Base-by-base conservation (phyloP, 768 basidiomycete species). In the Cubamyces sp. region DNA sequence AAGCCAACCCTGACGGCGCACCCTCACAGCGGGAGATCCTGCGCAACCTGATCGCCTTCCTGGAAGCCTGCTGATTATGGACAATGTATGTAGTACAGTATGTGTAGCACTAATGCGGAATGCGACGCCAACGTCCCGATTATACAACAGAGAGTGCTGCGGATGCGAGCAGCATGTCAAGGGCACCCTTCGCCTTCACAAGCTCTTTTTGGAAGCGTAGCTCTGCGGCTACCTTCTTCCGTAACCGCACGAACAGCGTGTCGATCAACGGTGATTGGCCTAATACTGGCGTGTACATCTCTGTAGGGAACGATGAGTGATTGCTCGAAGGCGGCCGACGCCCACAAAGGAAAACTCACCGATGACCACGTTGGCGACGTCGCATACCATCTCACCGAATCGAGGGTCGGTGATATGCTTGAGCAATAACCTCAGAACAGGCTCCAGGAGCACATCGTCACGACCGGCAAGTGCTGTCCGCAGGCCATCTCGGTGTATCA, bases 211-310 rank as follows among this genome's bases (percentile, higher is more conserved):
- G 94, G 74, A 99, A 94, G 23, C 83, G 85, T 54, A 98, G 77
- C 74, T 99, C 97, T 41, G 86, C 84, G 43, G 84, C 76, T n/a
- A 98, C 83, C 71, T 95, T 94, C 73, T 87, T 90, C 58, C 87
- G 87, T 45, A 98, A 77, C 39, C 88, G 87, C 26, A 89, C 77
- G 69, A 98, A 88, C 41, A 96, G 79, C 6, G 88, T 81, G 74
- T 98, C 97, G 56, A 99, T 91, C 46, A 95, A 78, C 0, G 95
- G 94, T 23, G 95, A 95, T 74, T 96, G 94, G 2, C 96, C 96
- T n/a, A 98, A 78, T 39, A 96, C 89, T 0, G 92, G 84, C 2
- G 84, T 80, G 74, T 99, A 99, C 84, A 97, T 90, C 54, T 98
- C 96, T 98, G 70, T 18, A 21, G 43, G 50, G 60, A 57, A 52